phyloP scores from a whole-genome alignment of 1,284 basidiomycete species.

The Melampsora larici-populina region DNA sequence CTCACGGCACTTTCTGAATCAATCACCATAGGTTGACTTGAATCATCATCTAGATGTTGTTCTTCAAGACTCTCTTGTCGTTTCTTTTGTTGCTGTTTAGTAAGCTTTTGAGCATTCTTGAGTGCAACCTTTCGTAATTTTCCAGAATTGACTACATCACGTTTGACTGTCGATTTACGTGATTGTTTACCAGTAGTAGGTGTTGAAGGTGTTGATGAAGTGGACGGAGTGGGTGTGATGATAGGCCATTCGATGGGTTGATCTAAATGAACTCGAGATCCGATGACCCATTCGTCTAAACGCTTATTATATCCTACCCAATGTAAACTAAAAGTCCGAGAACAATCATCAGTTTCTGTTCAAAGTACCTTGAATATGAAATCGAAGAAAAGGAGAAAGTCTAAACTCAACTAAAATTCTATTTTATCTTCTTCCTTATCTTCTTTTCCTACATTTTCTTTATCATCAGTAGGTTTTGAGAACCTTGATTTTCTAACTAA shows the following conservation, averaged over 20 bases:
- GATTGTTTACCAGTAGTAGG: constrained; percentile 31
- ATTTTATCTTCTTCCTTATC: constrained; percentile 39
- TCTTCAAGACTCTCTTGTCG: neutral
- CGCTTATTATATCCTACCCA: constrained; percentile 57
- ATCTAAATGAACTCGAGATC: constrained; percentile 74
- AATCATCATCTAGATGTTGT: constrained; percentile 13
- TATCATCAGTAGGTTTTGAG: constrained; percentile 58
- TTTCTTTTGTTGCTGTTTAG: constrained; percentile 25
- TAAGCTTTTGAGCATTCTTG: constrained; percentile 38
- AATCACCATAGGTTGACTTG: constrained; percentile 8
- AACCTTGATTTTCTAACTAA: constrained; percentile 29
- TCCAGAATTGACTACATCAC: constrained; percentile 43
- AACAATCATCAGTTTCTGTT: neutral
- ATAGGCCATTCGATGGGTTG: constrained; percentile 89
- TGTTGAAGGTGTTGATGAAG: neutral
- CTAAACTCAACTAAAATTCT: constrained; percentile 40
- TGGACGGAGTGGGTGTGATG: constrained; percentile 61
- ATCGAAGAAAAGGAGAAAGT: neutral
- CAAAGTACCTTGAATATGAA: neutral
- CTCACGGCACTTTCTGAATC: constrained; percentile 36
- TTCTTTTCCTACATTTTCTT: constrained; percentile 57
- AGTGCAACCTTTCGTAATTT: constrained; percentile 41
- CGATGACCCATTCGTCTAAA: constrained; percentile 96
- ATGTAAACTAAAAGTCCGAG: constrained; percentile 38
- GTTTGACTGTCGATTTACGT: constrained; percentile 44